phyloP scores from a whole-genome alignment of 73 alveolate genomes.

The Paramecium sonneborni region DNA sequence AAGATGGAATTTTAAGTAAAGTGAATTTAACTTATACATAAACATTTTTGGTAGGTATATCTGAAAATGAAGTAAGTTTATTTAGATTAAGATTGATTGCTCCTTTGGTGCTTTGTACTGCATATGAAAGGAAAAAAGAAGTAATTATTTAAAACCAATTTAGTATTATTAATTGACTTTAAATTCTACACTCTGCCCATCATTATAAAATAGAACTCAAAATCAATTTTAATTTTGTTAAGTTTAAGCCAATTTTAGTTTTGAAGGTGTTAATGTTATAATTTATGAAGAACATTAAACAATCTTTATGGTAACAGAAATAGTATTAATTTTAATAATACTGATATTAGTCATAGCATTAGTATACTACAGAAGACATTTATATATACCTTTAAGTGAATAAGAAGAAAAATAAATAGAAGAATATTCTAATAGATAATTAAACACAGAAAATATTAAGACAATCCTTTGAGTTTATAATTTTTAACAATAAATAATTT shows the following conservation, averaged over 20 bases:
- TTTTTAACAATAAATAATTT: neutral
- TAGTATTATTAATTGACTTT: neutral
- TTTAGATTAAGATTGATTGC: neutral
- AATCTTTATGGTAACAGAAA: neutral
- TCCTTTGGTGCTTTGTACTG: conserved; percentile 5
- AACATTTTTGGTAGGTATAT: neutral
- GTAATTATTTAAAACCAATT: neutral
- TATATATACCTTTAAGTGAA: neutral
- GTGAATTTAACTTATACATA: neutral
- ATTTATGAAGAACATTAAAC: neutral
- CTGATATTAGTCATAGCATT: neutral
- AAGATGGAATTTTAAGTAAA: neutral
- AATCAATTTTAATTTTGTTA: neutral
- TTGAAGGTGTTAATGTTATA: neutral
- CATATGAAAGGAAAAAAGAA: neutral
- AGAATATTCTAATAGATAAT: neutral
- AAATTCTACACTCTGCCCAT: neutral
- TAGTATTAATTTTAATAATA: neutral
- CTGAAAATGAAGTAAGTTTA: neutral
- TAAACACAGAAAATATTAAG: neutral
- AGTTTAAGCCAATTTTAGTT: neutral
- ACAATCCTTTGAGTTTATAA: neutral
- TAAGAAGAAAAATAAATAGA: neutral
- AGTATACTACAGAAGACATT: neutral
- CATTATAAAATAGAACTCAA: too few species aligned